phyloP scores from a whole-genome alignment of 345 rosid species.

The Melaleuca quinquenervia region DNA sequence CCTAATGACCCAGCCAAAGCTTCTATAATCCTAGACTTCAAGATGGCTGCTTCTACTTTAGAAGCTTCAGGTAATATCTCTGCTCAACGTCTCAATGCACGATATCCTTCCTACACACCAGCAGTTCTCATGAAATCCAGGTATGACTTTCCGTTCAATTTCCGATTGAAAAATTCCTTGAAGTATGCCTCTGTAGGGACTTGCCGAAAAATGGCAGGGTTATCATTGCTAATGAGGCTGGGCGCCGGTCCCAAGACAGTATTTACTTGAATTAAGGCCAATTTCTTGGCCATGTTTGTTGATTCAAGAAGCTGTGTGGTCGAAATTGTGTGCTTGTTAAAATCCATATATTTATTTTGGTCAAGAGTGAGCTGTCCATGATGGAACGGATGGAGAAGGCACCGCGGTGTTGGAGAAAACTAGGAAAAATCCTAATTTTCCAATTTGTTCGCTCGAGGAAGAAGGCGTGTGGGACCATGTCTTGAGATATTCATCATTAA shows the following conservation, averaged over 20 bases:
- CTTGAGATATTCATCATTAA: background rate
- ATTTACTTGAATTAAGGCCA: background rate
- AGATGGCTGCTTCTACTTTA: background rate
- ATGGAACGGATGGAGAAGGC: no score
- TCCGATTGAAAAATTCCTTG: constrained; percentile 1
- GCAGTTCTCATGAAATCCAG: constrained; percentile 1
- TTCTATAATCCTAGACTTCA: background rate
- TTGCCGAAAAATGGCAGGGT: background rate
- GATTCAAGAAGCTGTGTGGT: no score
- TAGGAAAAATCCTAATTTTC: no score
- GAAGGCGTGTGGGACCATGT: background rate
- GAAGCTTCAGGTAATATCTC: background rate
- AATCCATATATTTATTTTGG: no score
- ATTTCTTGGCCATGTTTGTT: no score
- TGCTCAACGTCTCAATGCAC: background rate
- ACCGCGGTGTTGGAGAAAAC: no score
- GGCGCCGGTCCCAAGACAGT: background rate
- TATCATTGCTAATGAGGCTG: background rate
- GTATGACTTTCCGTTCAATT: background rate
- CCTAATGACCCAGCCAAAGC: background rate
- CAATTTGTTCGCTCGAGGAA: no score
- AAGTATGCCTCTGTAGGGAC: constrained; percentile 1
- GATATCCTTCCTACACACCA: background rate
- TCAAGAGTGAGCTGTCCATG: no score
- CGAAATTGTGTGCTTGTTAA: no score